Base-by-base conservation (phyloP, 805 yeast species). In the Myxozyma melibiosi region DNA sequence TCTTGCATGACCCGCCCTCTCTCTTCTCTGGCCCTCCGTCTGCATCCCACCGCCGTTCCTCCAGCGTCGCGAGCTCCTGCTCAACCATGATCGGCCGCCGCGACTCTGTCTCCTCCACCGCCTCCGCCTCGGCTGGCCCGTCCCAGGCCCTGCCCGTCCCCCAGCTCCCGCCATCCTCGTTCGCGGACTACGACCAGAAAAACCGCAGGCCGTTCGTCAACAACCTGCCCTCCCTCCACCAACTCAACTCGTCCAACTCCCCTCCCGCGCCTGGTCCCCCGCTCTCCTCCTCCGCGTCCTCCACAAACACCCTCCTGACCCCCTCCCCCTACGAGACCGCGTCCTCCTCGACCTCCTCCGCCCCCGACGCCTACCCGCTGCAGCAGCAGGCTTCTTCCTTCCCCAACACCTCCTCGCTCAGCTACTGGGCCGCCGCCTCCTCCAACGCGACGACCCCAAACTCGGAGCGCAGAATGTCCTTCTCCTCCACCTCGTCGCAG, bases 361-460 rank as follows among this genome's bases (percentile, higher is more conserved):
- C 54, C 2, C 27, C 33, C 54, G 14, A 28, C 25, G 42, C 35
- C 33, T 50, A 39, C 13, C 40, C 25, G 2, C 48, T 24, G 25
- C 55, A 14, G 34, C 47, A 31, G 41, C 59, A 33, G 34, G 38
- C 57, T 20, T 43, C 50, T 4, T 58, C 62, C n/a, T 53, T 28
- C 28, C 58, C 58, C 14, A 49, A 44, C 30, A 51, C 50, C 6
- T 35, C 57, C 20, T 51, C 63, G 24, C 35, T 54, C 18, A 49
- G 43, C 30, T 53, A 27, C 39, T 58, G 53, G 52, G 63, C 61
- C 28, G 58, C 62, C 9, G 62, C 63, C 24, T 56, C 62, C 27
- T 44, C 55, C n/a, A 27, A 43, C 22, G 55, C 53, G n/a, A 18
- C 60, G 31, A 39, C 61, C 9, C 47, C 61, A 7, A 44, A 30